Base-by-base conservation (phyloP, 176 grass and related monocot species). In the Dendrocalamus sinicus region DNA sequence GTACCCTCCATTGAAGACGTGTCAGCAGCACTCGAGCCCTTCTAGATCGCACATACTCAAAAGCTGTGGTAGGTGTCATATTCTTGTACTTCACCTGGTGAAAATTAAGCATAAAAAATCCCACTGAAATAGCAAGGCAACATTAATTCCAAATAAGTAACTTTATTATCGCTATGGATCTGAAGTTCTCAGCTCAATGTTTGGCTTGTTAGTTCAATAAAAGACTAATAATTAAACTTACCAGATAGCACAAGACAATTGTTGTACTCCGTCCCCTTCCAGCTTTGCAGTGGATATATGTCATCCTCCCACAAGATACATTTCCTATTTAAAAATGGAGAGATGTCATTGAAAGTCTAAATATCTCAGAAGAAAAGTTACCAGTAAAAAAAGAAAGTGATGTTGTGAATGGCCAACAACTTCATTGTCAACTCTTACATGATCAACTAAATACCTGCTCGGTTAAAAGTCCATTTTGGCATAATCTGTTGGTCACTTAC, bases 251-350 rank as follows among this genome's bases (percentile, higher is more conserved):
- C 30, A 98, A 89, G 58, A 95, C 91, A 83, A 98, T 68, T 51
- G 93, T 94, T 59, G 93, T 98, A 84, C 96, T 95, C 19, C 93
- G 86, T 0, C 96, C 96, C 46, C 96, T 95, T 70, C 96, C 96
- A 70, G 96, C 96, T 90, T 98, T 95, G 88, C 96, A 98, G 70
- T 98, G 96, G 66, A 98, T 94, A 69, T 98, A 98, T 54, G 96
- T 98, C 62, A 85, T 91, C 78, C 87, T 98, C 45, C 89, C 88
- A 87, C 37, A 84, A 81, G 90, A 85, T 67, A 86, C 86, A 85
- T 95, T 95, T 88, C 88, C 95, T 98, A 58, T 85, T 80, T 40
- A 66, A 75, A 57, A 64, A 62, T 37, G 20, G 12, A 79, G 3
- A 41, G 6, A 67, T 78, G 39, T 2, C 26, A 73, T 17, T 23